Evolutionary conservation across 2,329 filamentous ascomycete species (phyloP), one percentile per base, ranked within the genome.

Genomic region (Macrophomina pseudophaseolina): DNA sequence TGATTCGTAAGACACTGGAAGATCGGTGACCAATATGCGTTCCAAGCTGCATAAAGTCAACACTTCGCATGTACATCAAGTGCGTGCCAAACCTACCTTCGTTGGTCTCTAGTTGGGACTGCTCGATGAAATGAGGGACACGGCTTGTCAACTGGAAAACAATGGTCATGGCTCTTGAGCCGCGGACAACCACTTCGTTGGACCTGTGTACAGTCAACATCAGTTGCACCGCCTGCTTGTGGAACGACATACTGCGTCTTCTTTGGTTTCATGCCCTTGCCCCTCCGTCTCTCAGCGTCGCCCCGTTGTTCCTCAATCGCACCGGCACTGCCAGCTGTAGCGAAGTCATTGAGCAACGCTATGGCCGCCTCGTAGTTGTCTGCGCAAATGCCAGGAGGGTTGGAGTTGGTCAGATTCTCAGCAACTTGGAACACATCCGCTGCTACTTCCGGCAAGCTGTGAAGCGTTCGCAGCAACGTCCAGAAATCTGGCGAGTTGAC

Each of bases 401-500:
- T 85, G 3, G 85, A 85, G 14, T 90, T 90, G 12, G 86, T 86
- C 2, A 93, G 88, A 32, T 87, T 88, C 74, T 95, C 91, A 0
- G 97, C 84, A n/a, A 98, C 91, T 65, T 91, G 88, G 76, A 98
- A 98, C 0, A 97, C 93, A 16, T 90, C 85, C 0, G 89, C 84
- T 1, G 93, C 91, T 32, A 91, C 90, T 64, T 92, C 89, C 3
- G 87, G 81, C 68, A 90, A 86, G 30, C 84, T 83, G 54, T 92
- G 88, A 18, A 99, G 82, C 38, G 88, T 87, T 68, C 93, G 90
- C 63, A 99, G 83, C 14, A 97, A 91, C 5, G 91, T 90, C 95
- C 95, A 99, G 78, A 99, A 98, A 75, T 99, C 95, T 0, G 95
- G 95, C 18, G 94, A 98, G 14, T 92, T 94, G 80, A 97, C 96